Evolutionary conservation across 129 eudicot genomes (phyloP).

Genomic region (Oenanthe sinensis): DNA sequence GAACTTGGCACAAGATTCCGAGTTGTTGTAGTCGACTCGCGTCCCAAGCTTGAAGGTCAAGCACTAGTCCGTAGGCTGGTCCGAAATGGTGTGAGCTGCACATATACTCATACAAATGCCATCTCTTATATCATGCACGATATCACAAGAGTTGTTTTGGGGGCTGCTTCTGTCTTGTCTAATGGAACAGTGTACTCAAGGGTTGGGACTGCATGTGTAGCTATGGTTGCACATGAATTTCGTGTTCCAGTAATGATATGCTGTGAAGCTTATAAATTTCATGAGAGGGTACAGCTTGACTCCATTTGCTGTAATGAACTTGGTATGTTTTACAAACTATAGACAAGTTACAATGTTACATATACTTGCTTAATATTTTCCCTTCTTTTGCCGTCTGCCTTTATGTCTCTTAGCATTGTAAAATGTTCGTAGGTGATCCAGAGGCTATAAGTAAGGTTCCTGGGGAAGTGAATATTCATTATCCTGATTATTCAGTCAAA

Average conservation of each 20-base stretch:
- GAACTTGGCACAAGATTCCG: conserved; percentile 76
- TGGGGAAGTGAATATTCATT: conserved; percentile 36
- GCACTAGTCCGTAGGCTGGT: conserved; percentile 64
- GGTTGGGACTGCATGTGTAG: conserved; percentile 82
- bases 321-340: conserved; percentile 35
- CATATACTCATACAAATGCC: conserved; percentile 81
- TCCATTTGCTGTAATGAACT: conserved; percentile 88
- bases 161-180: conserved; percentile 80
- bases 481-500: conserved; percentile 49
- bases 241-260: conserved; percentile 81
- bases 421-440: conserved; percentile 54
- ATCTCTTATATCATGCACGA: conserved; percentile 89
- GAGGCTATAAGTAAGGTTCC: conserved; percentile 65
- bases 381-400: not conserved
- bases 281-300: conserved; percentile 88
- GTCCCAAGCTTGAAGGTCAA: conserved; percentile 92
- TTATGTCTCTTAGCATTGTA: not conserved
- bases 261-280: conserved; percentile 90
- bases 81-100: conserved; percentile 68
- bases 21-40: conserved; percentile 88
- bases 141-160: conserved; percentile 64
- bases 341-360: not conserved
- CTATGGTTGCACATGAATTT: conserved; percentile 86
- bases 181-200: conserved; percentile 86
- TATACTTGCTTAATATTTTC: not conserved